Base-by-base conservation (phyloP, 2,329 filamentous ascomycete species). In the Colletotrichum agaves region DNA sequence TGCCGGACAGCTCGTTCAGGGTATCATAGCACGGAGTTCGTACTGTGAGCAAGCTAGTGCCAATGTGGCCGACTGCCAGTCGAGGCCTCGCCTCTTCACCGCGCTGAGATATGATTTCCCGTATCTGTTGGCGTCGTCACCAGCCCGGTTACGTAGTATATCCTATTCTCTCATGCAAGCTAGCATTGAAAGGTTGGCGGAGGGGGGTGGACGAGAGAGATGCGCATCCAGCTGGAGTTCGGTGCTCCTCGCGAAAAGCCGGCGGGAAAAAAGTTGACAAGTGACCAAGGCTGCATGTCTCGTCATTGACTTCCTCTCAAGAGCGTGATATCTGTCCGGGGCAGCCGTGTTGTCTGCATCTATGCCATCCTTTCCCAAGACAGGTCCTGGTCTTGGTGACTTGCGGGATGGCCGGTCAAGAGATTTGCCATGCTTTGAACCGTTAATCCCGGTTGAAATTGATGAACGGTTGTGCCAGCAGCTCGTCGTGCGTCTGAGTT, bases 201-300 rank as follows among this genome's bases (percentile, higher is more conserved):
- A 43, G 35, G 35, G 35, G 35, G 12, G 4, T 31, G 47, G 27
- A 61, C 44, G 31, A 47, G 59, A 41, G 13, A 53, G 5, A 15
- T n/a, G 41, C 4, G 44, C 13, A 31, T 47, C 23, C 58, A 49
- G 49, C 58, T 33, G 13, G 59, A 49, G 12, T 50, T 64, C 46
- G 61, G 44, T 64, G 41, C 60, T 52, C 37, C 63, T 63, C 23
- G 23, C 23, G 62, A 60, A 41, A 46, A 61, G 43, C 56, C 62
- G 61, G 41, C 61, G 23, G 23, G 5, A 4, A 27, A 11, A 61
- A 58, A 67, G 17, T 53, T 47, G 61, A 64, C 64, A 67, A 67
- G 60, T 64, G 64, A 64, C 61, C 44, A 41, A 17, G 33, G 33
- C 37, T 63, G 43, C 43, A 63, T 50, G 55, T 52, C 60, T 63